These are phyloP conservation scores for Sclerospora graminicola DNA, from an alignment of 352 stramenopile species.

Conservation along the genomic window DNA sequence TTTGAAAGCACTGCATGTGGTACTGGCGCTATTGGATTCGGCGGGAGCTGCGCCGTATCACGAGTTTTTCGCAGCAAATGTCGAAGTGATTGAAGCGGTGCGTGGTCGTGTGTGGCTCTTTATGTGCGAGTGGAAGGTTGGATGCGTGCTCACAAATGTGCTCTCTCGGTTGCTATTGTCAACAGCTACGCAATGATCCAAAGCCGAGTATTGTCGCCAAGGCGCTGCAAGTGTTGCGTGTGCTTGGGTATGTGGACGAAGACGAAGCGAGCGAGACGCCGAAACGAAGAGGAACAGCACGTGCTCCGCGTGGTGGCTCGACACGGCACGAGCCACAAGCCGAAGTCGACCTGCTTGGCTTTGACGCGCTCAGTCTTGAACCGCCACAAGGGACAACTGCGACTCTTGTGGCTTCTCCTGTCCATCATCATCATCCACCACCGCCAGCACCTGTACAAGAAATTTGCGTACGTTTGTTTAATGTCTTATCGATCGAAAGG, in stretches of 20 bases:
- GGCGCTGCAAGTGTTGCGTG: constrained; percentile 52
- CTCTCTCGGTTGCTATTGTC: no score
- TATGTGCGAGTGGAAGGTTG: background rate
- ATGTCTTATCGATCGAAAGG: no score
- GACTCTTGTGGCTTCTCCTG: constrained; percentile 17
- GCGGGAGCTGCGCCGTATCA: constrained; percentile 51
- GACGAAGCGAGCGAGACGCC: constrained; percentile 4
- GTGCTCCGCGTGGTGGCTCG: constrained; percentile 11
- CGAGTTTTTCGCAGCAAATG: constrained; percentile 77
- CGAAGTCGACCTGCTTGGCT: constrained; percentile 75
- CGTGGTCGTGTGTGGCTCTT: background rate
- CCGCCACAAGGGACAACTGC: constrained; percentile 12
- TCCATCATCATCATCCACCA: constrained; percentile 11
- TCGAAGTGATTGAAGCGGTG: constrained; percentile 72
- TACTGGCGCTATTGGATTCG: constrained; percentile 66
- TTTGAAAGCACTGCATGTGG: constrained; percentile 76
- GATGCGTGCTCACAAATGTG: no score
- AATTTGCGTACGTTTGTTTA: constrained; percentile 38
- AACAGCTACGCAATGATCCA: constrained; percentile 56
- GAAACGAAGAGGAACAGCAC: constrained; percentile 6
- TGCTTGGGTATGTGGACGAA: constrained; percentile 55
- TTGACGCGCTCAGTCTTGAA: constrained; percentile 48
- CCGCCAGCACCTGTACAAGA: constrained; percentile 22
- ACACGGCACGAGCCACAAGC: constrained; percentile 15
- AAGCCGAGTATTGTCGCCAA: constrained; percentile 77